Conservation (phyloP, 2,329 filamentous ascomycete species). For the Didymella arachidicola region DNA sequence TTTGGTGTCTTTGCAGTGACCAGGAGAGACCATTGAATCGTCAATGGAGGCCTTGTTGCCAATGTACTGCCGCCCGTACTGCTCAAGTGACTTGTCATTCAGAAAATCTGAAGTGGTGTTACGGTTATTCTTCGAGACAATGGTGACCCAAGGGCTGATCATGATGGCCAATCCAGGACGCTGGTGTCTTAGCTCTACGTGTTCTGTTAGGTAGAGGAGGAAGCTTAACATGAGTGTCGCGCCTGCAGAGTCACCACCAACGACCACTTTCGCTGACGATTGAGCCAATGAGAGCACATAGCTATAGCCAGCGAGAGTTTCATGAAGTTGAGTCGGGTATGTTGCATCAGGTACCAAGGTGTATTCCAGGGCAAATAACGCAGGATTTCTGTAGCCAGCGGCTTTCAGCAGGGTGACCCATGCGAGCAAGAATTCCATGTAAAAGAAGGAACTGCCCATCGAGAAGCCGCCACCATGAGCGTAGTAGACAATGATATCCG, state of each 20-base stretch:
- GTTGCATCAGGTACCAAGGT: slow-evolving; percentile 76
- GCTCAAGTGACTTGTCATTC: slow-evolving; percentile 69
- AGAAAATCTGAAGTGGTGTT: slow-evolving; percentile 80
- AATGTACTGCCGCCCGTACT: slow-evolving; percentile 75
- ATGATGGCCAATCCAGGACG: slow-evolving; percentile 70
- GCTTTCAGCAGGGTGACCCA: slow-evolving; percentile 72
- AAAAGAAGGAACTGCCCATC: slow-evolving; percentile 84
- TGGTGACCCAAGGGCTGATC: slow-evolving; percentile 82
- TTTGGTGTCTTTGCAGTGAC: slow-evolving; percentile 68
- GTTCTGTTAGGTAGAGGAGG: slow-evolving; percentile 69
- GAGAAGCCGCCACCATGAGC: slow-evolving; percentile 83
- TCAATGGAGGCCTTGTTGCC: slow-evolving; percentile 59
- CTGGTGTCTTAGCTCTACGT: slow-evolving; percentile 53
- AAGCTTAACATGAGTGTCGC: slow-evolving; percentile 76
- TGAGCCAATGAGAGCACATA: slow-evolving; percentile 68
- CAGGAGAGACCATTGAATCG: slow-evolving; percentile 72
- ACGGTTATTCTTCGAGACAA: slow-evolving; percentile 71
- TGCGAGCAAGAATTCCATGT: slow-evolving; percentile 78
- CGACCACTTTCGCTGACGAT: slow-evolving; percentile 69
- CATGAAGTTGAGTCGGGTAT: slow-evolving; percentile 76
- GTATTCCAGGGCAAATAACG: slow-evolving; percentile 81
- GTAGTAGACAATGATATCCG: slow-evolving; percentile 84
- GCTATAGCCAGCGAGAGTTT: slow-evolving; percentile 74
- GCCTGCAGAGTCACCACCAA: slow-evolving; percentile 82
- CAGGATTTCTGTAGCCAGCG: slow-evolving; percentile 75